phyloP scores from a whole-genome alignment of 192 early-diverging fungal genomes.

The Gonapodya sp. region DNA sequence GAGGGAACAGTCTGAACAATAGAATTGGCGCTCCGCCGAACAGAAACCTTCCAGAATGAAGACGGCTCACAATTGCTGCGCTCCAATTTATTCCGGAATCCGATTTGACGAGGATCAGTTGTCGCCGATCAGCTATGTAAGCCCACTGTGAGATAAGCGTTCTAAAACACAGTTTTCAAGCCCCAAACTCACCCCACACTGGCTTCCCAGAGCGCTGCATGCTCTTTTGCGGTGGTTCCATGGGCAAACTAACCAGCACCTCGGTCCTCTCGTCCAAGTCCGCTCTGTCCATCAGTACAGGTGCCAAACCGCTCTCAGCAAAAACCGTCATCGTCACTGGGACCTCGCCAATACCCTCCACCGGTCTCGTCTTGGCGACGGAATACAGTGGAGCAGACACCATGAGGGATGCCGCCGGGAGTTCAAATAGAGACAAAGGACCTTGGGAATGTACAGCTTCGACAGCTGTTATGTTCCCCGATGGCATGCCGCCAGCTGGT shows the following conservation, averaged over 20 bases:
- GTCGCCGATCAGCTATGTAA: no score
- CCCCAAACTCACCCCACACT: constrained; percentile 15
- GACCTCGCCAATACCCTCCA: neutral
- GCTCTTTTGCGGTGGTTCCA: no score
- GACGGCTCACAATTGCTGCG: constrained; percentile 26
- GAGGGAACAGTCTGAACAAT: neutral
- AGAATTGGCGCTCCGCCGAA: no score
- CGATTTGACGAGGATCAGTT: neutral
- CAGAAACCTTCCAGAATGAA: no score
- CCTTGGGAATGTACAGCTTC: no score
- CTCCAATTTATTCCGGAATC: constrained; percentile 20
- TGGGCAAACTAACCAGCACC: neutral
- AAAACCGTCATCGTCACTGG: neutral
- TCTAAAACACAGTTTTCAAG: constrained; percentile 13
- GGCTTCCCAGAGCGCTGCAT: neutral
- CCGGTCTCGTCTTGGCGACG: neutral
- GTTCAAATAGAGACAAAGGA: no score
- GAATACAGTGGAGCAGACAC: neutral
- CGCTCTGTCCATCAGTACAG: neutral
- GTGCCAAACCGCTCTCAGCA: neutral
- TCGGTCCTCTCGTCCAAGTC: neutral
- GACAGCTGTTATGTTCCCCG: no score
- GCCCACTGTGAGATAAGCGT: neutral
- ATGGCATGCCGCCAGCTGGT: no score
- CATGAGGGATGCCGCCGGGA: no score